These are phyloP conservation scores for Gautieria morchelliformis DNA, from an alignment of 768 basidiomycete genomes.

Conservation along the genomic window DNA sequence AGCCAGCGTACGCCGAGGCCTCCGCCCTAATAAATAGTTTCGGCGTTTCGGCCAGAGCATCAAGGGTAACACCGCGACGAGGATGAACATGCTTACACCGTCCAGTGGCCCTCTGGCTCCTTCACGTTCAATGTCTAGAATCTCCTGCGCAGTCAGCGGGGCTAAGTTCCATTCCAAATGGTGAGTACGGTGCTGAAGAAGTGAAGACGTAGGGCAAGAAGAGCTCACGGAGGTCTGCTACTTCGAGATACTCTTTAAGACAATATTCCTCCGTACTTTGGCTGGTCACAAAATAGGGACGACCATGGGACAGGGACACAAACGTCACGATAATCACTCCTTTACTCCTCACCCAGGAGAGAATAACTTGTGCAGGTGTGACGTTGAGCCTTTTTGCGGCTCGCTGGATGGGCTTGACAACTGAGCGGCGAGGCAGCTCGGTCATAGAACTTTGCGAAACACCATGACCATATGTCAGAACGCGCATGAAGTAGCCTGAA, in stretches of 20 bases:
- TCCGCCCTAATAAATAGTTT: too few species aligned
- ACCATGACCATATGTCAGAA: background rate
- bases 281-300: conserved; percentile 21
- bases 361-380: conserved; percentile 54
- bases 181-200: background rate
- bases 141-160: conserved; percentile 32
- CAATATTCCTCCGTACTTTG: conserved; percentile 58
- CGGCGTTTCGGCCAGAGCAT: too few species aligned
- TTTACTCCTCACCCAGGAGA: conserved; percentile 66
- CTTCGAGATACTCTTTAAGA: conserved; percentile 56
- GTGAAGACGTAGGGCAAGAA: background rate
- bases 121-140: conserved; percentile 45
- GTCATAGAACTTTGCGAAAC: conserved; percentile 45
- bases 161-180: background rate
- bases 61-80: too few species aligned
- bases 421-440: conserved; percentile 45
- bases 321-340: conserved; percentile 58
- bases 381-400: conserved; percentile 43
- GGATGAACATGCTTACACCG: too few species aligned
- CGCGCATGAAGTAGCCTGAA: background rate
- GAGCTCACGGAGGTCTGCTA: conserved; percentile 50
- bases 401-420: conserved; percentile 41
- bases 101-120: conserved; percentile 24
- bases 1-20: too few species aligned
- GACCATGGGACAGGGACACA: background rate